Base-by-base conservation (phyloP, 495 filamentous ascomycete genomes). In the Corynascus novoguineensis region DNA sequence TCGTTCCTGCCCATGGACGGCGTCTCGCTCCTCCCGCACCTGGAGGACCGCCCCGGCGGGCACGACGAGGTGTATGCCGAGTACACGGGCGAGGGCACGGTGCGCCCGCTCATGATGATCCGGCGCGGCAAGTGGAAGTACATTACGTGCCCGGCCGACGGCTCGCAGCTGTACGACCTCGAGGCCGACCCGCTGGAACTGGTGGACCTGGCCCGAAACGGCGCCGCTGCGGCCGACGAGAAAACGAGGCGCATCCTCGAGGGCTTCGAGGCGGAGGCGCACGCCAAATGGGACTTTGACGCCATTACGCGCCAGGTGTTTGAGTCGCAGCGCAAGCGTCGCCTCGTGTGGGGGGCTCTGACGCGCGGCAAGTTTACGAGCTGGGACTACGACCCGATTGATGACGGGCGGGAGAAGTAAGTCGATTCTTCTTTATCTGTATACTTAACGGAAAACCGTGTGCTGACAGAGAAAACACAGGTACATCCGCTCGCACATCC, bases 101-200 rank as follows among this genome's bases (percentile, higher is more conserved):
- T 92, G 56, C 82, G 86, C 5, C 90, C 90, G 0, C 76, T 92
- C n/a, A 86, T 93, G 73, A 96, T 96, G 90, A 95, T 96, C 65
- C 81, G 83, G 29, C 83, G 87, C 42, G 89, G 88, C 11, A 73
- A 73, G 42, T 93, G 85, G 85, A 96, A 96, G 73, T 92, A 87
- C 58, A 78, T 89, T 58, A 87, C 84, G 58, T 95, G 88, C 54
- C 81, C 87, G 7, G 83, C 86, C 15, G 90, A 96, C 67, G 84
- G 86, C 4, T 80, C 86, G 10, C 86, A 89, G 76, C 81, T 96
- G 15, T 96, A 79, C 73, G 82, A 96, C 66, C 73, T 95, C 11
- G 75, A 74, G 35, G 65, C 68, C 17, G 90, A 96, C 64, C 90
- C 90, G 1, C 69, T 84, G 5, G 90, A 96, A 69, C 72, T 86